Base-by-base conservation (phyloP, 73 alveolate species). In the Tetrahymena thermophila region DNA sequence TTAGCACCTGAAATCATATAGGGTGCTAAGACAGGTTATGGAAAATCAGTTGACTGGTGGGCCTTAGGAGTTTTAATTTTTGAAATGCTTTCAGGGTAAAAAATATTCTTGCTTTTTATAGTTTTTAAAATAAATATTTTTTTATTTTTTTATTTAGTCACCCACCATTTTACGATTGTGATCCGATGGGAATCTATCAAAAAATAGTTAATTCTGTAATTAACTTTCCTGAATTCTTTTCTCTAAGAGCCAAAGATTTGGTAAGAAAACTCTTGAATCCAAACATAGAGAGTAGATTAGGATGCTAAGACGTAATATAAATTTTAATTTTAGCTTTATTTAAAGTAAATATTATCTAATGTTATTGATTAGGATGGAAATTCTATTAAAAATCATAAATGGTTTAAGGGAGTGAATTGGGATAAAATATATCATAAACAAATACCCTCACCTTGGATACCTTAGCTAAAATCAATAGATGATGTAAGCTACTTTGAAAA, bases 401-500 rank as follows among this genome's bases (percentile, higher is more conserved):
- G 99, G 99, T 97, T 96, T 94, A 97, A 97, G 85, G 98, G 98
- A 17, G 98, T 98, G 0, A 99, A 98, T 96, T 98, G 98, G 98
- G 94, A 55, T 17, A 23, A 84, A 55, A 98, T 98, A 1, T 85
- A 95, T 38, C 94, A 56, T 42, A 96, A 97, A 85, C 94, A 97
- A 94, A 97, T 98, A 34, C 99, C 99, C 25, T 98, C 99, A n/a
- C 99, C 99, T 34, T 98, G 99, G 99, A 96, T 97, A 34, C 99
- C 99, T n/a, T 96, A 94, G 23, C 93, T 98, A 34, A 94, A 96
- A 43, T 94, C 97, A 85, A 96, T 85, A 21, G 98, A 95, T 28
- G 99, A 98, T 93, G 98, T 98, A 15, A 96, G 96, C 58, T 98
- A 96, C 95, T 98, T 97, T 96, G 98, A 97, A 43, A 96, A 96